Percentiles rank a stretch among this genome's conserved stretches.
These are phyloP conservation scores for Trametes villosa DNA, from an alignment of 768 basidiomycete genomes.

Conservation along the genomic window DNA sequence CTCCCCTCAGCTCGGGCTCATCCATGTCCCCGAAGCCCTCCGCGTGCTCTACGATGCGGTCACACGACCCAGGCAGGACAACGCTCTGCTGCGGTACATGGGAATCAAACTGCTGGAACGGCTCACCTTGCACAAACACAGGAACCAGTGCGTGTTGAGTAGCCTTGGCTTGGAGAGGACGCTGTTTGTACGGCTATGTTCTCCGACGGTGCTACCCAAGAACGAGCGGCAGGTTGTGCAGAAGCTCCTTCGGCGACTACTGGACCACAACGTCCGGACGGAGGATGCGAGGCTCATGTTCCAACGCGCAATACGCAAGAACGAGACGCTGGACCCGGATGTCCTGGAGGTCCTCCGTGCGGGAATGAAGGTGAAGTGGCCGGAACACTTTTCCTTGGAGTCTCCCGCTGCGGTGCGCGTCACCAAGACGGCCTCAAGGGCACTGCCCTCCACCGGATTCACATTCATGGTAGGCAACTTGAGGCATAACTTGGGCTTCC, in stretches of 20 bases:
- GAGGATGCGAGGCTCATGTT: conserved; percentile 68
- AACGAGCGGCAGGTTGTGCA: conserved; percentile 60
- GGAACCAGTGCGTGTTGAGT: conserved; percentile 71
- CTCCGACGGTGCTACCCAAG: conserved; percentile 35
- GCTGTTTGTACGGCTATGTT: conserved; percentile 53
- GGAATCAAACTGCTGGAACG: conserved; percentile 67
- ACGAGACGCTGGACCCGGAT: conserved; percentile 60
- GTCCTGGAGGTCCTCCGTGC: conserved; percentile 71
- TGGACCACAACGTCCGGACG: conserved; percentile 76
- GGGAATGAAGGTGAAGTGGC: conserved; percentile 78
- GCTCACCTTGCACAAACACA: conserved; percentile 61
- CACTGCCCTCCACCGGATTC: conserved; percentile 64
- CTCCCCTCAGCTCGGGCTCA: conserved; percentile 46
- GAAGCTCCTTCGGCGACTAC: conserved; percentile 66
- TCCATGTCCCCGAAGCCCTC: conserved; percentile 65
- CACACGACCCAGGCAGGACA: conserved; percentile 40
- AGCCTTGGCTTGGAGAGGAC: conserved; percentile 57
- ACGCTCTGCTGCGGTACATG: conserved; percentile 51
- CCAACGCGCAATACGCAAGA: conserved; percentile 53
- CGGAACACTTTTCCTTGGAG: conserved; percentile 75
- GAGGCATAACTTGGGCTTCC: neutral
- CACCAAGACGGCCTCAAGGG: conserved; percentile 50
- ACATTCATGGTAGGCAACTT: conserved; percentile 64
- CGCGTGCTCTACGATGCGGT: conserved; percentile 60
- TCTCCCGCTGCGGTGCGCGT: conserved; percentile 55